These are phyloP conservation scores for Triadica sebifera DNA, from an alignment of 345 rosid genomes.

Conservation along the genomic window DNA sequence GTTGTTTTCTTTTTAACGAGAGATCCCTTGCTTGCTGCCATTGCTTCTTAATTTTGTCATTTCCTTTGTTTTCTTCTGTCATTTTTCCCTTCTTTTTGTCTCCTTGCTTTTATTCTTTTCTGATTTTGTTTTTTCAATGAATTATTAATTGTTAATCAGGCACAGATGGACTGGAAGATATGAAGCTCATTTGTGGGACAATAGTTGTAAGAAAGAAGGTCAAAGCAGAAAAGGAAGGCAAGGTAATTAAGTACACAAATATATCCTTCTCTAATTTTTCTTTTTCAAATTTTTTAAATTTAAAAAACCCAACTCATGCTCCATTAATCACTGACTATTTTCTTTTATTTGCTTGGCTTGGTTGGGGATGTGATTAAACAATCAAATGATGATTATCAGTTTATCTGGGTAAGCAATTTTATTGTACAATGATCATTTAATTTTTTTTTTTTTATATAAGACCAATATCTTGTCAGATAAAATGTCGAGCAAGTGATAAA, in stretches of 20 bases:
- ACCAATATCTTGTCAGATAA: neutral
- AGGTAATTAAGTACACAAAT: slow-evolving; percentile 38
- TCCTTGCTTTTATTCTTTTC: neutral
- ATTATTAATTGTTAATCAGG: slow-evolving; percentile 34
- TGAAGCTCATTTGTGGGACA: slow-evolving; percentile 99
- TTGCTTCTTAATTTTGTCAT: neutral
- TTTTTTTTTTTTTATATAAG: neutral
- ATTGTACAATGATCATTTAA: slow-evolving; percentile 10
- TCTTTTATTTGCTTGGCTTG: slow-evolving; percentile 27
- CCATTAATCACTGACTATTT: slow-evolving; percentile 23
- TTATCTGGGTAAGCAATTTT: slow-evolving; percentile 71
- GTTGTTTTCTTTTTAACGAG: neutral
- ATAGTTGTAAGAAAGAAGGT: slow-evolving; percentile 94
- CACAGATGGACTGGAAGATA: slow-evolving; percentile 98
- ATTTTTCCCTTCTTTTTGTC: neutral
- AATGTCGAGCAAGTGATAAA: slow-evolving; percentile 16
- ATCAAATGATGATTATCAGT: slow-evolving; percentile 53
- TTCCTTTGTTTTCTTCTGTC: neutral
- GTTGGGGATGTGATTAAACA: slow-evolving; percentile 27
- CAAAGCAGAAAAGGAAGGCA: slow-evolving; percentile 95
- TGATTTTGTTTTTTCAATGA: neutral
- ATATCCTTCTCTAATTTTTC: slow-evolving; percentile 3
- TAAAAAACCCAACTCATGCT: slow-evolving; percentile 8
- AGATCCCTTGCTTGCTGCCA: neutral
- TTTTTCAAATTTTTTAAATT: neutral